A percentile compares a stretch with the other conserved stretches of the same genome.
Evolutionary conservation across 768 basidiomycete species (phyloP).

Genomic region (Boletus edulis): DNA sequence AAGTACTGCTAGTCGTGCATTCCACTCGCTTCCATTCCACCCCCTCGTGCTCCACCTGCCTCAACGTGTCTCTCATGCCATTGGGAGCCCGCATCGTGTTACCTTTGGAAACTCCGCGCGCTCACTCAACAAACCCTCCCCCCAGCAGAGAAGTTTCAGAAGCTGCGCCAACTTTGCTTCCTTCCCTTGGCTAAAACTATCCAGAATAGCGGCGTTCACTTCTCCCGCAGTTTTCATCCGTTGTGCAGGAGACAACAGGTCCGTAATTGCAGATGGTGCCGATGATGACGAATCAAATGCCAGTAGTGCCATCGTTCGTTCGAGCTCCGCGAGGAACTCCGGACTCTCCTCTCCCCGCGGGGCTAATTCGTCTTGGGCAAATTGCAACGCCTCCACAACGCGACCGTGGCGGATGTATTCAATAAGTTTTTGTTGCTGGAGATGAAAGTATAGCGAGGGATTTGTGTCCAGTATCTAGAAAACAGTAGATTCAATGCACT

Average conservation of each 20-base stretch:
- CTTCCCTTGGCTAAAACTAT: slow-evolving; percentile 87
- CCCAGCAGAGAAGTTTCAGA: slow-evolving; percentile 85
- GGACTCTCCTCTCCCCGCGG: slow-evolving; percentile 94
- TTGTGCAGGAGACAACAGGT: slow-evolving; percentile 82
- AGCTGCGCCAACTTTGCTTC: slow-evolving; percentile 87
- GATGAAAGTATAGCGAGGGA: slow-evolving; percentile 88
- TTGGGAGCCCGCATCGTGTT: slow-evolving; percentile 20
- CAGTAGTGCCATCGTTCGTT: slow-evolving; percentile 91
- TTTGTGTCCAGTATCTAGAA: slow-evolving; percentile 94
- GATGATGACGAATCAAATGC: slow-evolving; percentile 67
- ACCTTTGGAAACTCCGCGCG: slow-evolving; percentile 81
- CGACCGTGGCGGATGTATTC: slow-evolving; percentile 87
- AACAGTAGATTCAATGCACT: slow-evolving; percentile 13
- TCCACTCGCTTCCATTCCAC: slow-evolving; percentile 14
- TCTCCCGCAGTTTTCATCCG: slow-evolving; percentile 93
- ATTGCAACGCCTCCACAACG: slow-evolving; percentile 76
- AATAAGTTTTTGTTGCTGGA: slow-evolving; percentile 95
- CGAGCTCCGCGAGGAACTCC: slow-evolving; percentile 88
- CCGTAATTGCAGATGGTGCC: slow-evolving; percentile 61
- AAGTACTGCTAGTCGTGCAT: slow-evolving; percentile 22
- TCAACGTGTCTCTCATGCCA: slow-evolving; percentile 26
- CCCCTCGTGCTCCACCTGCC: slow-evolving; percentile 32
- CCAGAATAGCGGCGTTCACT: slow-evolving; percentile 93
- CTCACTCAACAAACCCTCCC: slow-evolving; percentile 75
- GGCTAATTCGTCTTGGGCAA: slow-evolving; percentile 92